Evolutionary conservation across 129 eudicot genomes (phyloP), one percentile per base, ranked within the genome.

Genomic region (Arctium lappa): DNA sequence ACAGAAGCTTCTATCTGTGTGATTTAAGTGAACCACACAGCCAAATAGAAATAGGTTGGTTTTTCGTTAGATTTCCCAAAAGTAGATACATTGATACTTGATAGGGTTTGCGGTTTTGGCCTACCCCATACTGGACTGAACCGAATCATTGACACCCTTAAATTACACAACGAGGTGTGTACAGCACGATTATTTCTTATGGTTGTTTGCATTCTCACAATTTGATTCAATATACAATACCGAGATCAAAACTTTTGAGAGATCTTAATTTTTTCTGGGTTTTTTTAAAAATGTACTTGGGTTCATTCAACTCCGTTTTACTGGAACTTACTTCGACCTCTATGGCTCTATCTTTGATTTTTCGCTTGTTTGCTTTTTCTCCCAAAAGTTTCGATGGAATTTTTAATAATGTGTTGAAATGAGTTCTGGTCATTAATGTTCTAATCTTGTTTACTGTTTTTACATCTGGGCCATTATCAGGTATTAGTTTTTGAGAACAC

Each of bases 401-500:
- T 56, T 15, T 56, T 56, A 56, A 56, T 56, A 56, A 15, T 56
- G 66, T 56, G 27, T 15, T 56, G 66, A 56, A 56, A 56, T 56
- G 22, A 53, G 65, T 53, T 13, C 6, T 53, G 65, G 6, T 53
- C 66, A 16, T 56, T n/a, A 15, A 56, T 56, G 7, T 56, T 5
- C 30, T 60, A 60, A n/a, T 60, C 68, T 33, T 82, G 22, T 76
- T 75, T 42, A 12, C 38, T 83, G 73, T 60, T 29, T 77, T 48
- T 50, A 30, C 77, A 8, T 69, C 7, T 27, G 37, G 71, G 65
- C 32, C 38, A 34, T 36, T 40, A 40, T 33, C 60, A 79, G 87
- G 83, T 73, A 63, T 42, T 37, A 33, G 22, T 53, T 83, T 76
- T 82, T 34, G 65, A 81, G 46, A 63, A 81, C 69, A 74, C 63